These are phyloP conservation scores for Acacia concinna DNA, from an alignment of 331 rosid species.

Conservation along the genomic window DNA sequence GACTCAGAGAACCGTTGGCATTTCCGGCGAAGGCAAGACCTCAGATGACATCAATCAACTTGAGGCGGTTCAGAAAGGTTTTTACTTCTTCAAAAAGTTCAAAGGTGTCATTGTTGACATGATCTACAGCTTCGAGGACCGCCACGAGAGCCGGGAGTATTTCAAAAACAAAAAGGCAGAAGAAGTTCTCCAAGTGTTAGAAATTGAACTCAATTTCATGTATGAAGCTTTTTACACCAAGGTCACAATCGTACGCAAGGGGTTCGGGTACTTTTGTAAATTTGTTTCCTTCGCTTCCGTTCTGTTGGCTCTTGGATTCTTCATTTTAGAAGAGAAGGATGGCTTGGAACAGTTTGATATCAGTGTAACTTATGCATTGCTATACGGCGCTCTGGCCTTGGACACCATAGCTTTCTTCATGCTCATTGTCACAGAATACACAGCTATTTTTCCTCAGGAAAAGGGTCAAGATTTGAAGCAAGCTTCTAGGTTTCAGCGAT, in stretches of 20 bases:
- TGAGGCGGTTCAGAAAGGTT: conserved; percentile 28
- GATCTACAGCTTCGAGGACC: conserved; percentile 35
- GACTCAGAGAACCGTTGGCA: no score
- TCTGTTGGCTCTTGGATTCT: not conserved
- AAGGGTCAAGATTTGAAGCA: not conserved
- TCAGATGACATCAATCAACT: not conserved
- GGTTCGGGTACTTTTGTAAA: not conserved
- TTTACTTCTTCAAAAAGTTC: conserved; percentile 28
- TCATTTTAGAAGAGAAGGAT: not conserved
- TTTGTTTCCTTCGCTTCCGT: not conserved
- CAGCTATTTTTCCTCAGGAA: not conserved
- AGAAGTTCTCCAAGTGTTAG: conserved; percentile 21
- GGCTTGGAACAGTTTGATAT: not conserved
- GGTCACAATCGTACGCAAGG: not conserved
- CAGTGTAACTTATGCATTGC: not conserved
- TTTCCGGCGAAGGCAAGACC: not conserved
- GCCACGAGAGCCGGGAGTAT: not conserved
- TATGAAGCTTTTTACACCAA: not conserved
- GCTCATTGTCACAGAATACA: not conserved
- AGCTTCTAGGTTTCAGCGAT: not conserved
- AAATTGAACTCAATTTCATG: not conserved
- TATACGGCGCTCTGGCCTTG: not conserved
- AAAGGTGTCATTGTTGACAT: conserved; percentile 39
- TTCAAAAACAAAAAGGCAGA: not conserved
- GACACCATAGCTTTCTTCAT: not conserved